A percentile compares a stretch with the other conserved stretches of the same genome.
These are phyloP conservation scores for Hericium alpestre DNA, from an alignment of 768 basidiomycete species.

Conservation along the genomic window DNA sequence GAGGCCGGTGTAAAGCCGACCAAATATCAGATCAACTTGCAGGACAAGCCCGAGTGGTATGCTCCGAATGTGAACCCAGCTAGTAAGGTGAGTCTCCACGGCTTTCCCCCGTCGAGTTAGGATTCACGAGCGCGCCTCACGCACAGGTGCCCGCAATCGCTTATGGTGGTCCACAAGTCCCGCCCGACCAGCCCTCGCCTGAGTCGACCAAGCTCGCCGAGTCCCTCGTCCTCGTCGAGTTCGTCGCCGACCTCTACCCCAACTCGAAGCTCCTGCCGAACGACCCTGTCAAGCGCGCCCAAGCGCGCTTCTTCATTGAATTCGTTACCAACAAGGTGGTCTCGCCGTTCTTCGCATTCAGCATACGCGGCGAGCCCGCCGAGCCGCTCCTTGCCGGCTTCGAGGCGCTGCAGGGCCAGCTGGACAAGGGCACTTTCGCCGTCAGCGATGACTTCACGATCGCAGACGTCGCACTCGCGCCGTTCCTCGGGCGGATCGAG, in stretches of 20 bases:
- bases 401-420: slow-evolving; percentile 35
- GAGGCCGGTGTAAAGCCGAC: slow-evolving; percentile 40
- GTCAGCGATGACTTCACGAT: slow-evolving; percentile 35
- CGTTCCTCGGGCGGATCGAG: neutral
- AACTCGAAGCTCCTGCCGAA: slow-evolving; percentile 35
- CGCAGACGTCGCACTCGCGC: slow-evolving; percentile 19
- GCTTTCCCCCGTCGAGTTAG: no score
- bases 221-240: slow-evolving; percentile 50
- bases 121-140: no score
- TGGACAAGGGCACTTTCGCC: slow-evolving; percentile 35
- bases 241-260: slow-evolving; percentile 46
- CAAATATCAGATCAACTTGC: slow-evolving; percentile 44
- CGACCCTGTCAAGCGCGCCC: slow-evolving; percentile 43
- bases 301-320: slow-evolving; percentile 50
- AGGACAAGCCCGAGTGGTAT: slow-evolving; percentile 60
- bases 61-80: slow-evolving; percentile 48
- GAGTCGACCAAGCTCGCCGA: slow-evolving; percentile 49
- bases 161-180: slow-evolving; percentile 48
- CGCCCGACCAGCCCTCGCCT: slow-evolving; percentile 40
- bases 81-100: slow-evolving; percentile 36
- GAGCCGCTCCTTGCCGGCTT: slow-evolving; percentile 30
- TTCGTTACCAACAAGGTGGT: slow-evolving; percentile 32
- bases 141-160: slow-evolving; percentile 44
- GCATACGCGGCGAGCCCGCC: slow-evolving; percentile 24
- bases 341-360: slow-evolving; percentile 25